Evolutionary conservation across 2,329 filamentous ascomycete species (phyloP), one percentile per base, ranked within the genome.

Genomic region (Epichloe sp.): DNA sequence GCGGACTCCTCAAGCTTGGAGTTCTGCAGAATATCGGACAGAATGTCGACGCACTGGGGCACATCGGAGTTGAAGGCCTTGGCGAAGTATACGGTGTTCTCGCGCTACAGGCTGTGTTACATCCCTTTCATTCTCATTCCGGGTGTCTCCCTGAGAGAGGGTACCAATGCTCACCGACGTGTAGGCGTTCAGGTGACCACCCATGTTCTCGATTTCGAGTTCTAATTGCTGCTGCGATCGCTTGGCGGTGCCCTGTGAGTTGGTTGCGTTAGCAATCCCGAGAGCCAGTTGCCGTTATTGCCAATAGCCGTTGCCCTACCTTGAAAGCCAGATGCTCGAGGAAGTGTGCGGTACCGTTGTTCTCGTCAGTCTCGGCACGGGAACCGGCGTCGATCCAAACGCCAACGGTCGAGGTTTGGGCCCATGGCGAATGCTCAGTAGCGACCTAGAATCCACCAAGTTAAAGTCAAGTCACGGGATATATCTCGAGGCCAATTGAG

Each of bases 171-270:
- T 66, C 83, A 96, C 90, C 77, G 91, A 97, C 64, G 93, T 98
- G 79, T 98, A 98, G 70, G 93, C 93, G 74, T 98, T 98, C 64
- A 98, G 80, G 77, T 98, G 93, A 59, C 88, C 93, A 70, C 93
- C 93, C 88, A 98, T 96, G 77, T 98, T 98, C 80, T 98, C 93
- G 67, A 98, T 97, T 78, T 98, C 93, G 59, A 98, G 84, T 78
- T 98, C 93, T 69, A 98, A 79, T 76, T 98, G 93, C 70, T 94
- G 86, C 74, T 98, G 93, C 59, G 86, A 89, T 72, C 93, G 83
- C 77, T 86, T 95, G 72, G 86, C 79, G 61, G 93, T 98, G 63
- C 93, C 93, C 90, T 90, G 50, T 1, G 2, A 1, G 3, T 19
- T 10, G 3, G 17, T 17, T 7, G 2, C 11, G 45, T 56, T 36